Percentiles rank a stretch among this genome's conserved stretches.
Evolutionary conservation across 192 early-diverging fungal genomes (phyloP).

Genomic region (Coemansia aciculifera): DNA sequence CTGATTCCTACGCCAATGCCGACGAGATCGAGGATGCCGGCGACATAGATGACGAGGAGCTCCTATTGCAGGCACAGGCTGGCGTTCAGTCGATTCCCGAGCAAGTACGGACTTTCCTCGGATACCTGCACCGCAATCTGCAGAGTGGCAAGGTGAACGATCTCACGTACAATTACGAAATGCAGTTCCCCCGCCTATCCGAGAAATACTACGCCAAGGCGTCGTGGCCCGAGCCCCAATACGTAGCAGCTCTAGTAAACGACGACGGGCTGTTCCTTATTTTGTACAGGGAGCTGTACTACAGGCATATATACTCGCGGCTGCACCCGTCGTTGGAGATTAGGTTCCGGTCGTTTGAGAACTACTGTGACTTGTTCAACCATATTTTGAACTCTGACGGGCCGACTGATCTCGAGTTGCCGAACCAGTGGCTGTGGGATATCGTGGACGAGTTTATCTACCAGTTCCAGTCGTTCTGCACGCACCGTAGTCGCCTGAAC

Average conservation of each 20-base stretch:
- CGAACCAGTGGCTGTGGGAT: conserved; percentile 99
- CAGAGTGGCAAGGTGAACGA: conserved; percentile 82
- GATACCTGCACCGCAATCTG: conserved; percentile 78
- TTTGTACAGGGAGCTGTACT: conserved; percentile 95
- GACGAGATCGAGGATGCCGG: conserved; percentile 39
- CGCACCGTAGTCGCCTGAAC: conserved; percentile 84
- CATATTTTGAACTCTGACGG: conserved; percentile 84
- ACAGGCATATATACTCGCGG: conserved; percentile 94
- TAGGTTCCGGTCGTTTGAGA: conserved; percentile 90
- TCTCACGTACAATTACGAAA: conserved; percentile 85
- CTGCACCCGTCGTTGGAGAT: conserved; percentile 85
- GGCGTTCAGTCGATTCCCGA: conserved; percentile 72
- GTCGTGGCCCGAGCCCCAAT: conserved; percentile 86
- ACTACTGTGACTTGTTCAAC: conserved; percentile 98
- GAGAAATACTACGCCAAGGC: conserved; percentile 89
- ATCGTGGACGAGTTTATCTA: conserved; percentile 99
- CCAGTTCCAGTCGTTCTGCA: conserved; percentile 98
- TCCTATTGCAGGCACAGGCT: conserved; percentile 43
- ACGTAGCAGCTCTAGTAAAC: conserved; percentile 76
- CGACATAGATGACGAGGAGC: conserved; percentile 38
- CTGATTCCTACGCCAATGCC: conserved; percentile 44
- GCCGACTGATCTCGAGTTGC: conserved; percentile 88
- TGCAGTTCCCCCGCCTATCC: conserved; percentile 85
- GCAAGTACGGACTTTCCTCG: conserved; percentile 79
- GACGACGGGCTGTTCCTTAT: conserved; percentile 85